Evolutionary conservation across 1,284 basidiomycete species (phyloP).

Genomic region (Apiotrichum sp.): DNA sequence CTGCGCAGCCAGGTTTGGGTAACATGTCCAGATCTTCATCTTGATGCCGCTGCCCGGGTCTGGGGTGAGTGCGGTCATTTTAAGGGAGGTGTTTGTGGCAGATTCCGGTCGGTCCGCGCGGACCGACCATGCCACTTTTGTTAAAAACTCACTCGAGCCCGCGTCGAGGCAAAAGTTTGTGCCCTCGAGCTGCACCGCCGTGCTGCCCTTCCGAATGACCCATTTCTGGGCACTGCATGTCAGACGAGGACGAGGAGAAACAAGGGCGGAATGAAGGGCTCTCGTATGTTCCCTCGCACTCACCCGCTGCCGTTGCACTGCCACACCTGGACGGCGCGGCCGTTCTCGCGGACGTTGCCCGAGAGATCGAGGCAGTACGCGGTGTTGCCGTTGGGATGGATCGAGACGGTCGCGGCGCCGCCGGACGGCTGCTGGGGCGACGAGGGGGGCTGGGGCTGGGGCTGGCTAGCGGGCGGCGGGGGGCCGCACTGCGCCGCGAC

Average conservation of each 20-base stretch:
- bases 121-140: too few species aligned
- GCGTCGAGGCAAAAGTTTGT: slow-evolving; percentile 36
- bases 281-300: background rate
- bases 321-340: slow-evolving; percentile 10
- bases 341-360: slow-evolving; percentile 6
- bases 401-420: background rate
- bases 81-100: too few species aligned
- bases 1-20: slow-evolving; percentile 7
- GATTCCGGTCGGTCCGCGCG: too few species aligned
- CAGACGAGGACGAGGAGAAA: background rate
- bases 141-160: slow-evolving; percentile 8
- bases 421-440: too few species aligned
- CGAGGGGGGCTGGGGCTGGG: too few species aligned
- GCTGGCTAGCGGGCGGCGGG: too few species aligned
- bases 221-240: slow-evolving; percentile 10
- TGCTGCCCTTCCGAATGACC: background rate
- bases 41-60: slow-evolving; percentile 6
- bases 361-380: slow-evolving; percentile 13
- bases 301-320: slow-evolving; percentile 1
- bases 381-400: slow-evolving; percentile 8
- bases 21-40: slow-evolving; percentile 17
- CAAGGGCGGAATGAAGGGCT: too few species aligned
- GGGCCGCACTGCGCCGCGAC: too few species aligned
- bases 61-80: background rate
- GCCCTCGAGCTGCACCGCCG: slow-evolving; percentile 19